phyloP scores from a whole-genome alignment of 1,284 basidiomycete genomes.

The Sphagnurus paluster region DNA sequence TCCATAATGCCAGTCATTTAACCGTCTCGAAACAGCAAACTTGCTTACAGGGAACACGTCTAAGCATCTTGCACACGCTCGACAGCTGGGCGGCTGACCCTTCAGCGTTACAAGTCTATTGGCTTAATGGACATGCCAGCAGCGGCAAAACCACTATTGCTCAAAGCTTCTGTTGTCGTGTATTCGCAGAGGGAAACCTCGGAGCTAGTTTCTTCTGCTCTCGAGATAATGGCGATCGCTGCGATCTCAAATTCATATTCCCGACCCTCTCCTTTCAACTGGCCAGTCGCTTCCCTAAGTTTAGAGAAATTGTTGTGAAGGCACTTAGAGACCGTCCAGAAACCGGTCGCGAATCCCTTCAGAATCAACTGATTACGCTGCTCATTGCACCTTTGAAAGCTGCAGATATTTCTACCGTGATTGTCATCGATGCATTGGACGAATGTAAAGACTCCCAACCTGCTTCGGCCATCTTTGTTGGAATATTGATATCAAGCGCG shows the following conservation, averaged over 20 bases:
- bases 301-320: conserved; percentile 4
- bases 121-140: conserved; percentile 22
- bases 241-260: conserved; percentile 16
- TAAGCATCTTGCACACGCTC: conserved; percentile 5
- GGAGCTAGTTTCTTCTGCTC: conserved; percentile 24
- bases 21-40: not conserved
- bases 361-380: conserved; percentile 7
- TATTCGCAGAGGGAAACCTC: conserved; percentile 8
- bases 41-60: conserved; percentile 2
- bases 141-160: conserved; percentile 24
- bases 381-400: conserved; percentile 8
- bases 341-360: conserved; percentile 1
- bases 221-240: conserved; percentile 3
- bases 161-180: conserved; percentile 16
- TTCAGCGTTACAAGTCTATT: conserved; percentile 11
- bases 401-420: conserved; percentile 4
- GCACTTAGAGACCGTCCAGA: conserved; percentile 5
- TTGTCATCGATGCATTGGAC: conserved; percentile 21
- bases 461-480: too few relatives aligned
- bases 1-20: not conserved
- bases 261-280: conserved; percentile 20
- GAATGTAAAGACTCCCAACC: conserved; percentile 21
- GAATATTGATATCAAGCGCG: too few relatives aligned
- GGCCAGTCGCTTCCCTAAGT: conserved; percentile 11
- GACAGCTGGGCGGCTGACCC: conserved; percentile 14